These are phyloP conservation scores for Suhomyces sp. DNA, from an alignment of 805 yeast genomes.

Conservation along the genomic window DNA sequence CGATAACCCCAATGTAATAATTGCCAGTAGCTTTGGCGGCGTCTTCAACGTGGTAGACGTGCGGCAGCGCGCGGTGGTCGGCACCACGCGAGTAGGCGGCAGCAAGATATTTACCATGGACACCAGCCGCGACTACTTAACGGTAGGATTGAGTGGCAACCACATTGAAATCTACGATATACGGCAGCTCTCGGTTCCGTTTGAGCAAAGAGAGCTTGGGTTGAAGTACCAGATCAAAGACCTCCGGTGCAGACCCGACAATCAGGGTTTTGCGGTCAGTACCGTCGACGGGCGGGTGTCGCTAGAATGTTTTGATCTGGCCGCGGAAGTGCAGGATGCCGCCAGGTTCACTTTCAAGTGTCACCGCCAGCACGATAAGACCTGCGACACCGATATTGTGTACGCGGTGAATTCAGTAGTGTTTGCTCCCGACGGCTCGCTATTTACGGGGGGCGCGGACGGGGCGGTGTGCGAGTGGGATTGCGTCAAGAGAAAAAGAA, in stretches of 20 bases:
- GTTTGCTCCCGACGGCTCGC: conserved; percentile 38
- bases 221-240: conserved; percentile 63
- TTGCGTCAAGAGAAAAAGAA: conserved; percentile 40
- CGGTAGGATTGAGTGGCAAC: conserved; percentile 54
- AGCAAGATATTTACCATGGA: conserved; percentile 64
- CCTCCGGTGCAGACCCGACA: conserved; percentile 51
- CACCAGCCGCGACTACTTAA: conserved; percentile 39
- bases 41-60: conserved; percentile 47
- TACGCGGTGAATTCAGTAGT: conserved; percentile 50
- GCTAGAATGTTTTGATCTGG: conserved; percentile 60
- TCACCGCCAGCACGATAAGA: conserved; percentile 50
- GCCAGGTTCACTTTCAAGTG: conserved; percentile 77
- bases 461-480: conserved; percentile 52
- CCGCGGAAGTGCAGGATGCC: conserved; percentile 36
- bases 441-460: conserved; percentile 55
- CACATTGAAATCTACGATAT: conserved; percentile 57
- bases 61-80: conserved; percentile 13
- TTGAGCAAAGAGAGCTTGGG: conserved; percentile 58
- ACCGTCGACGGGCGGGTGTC: conserved; percentile 84
- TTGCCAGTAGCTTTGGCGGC: conserved; percentile 66
- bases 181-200: conserved; percentile 43
- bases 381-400: conserved; percentile 47
- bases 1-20: conserved; percentile 9
- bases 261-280: conserved; percentile 59
- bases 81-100: conserved; percentile 2